Percentiles rank a stretch among this genome's conserved stretches.
Conservation (phyloP, 2,329 filamentous ascomycete species). For the Leptoxyphium fumago region DNA sequence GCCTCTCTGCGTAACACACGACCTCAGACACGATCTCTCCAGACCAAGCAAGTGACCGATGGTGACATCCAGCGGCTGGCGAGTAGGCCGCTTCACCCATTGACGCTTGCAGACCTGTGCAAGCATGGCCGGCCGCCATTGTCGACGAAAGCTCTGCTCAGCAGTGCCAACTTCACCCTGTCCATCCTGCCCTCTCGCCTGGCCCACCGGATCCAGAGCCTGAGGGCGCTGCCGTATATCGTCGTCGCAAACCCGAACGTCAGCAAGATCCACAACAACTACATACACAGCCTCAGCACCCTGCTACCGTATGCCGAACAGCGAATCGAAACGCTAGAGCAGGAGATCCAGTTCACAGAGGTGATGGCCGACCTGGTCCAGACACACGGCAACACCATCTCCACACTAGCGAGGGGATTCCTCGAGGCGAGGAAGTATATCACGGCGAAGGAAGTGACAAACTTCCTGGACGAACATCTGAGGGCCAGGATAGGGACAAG, state of each 20-base stretch:
- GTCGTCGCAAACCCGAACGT: constrained; percentile 97
- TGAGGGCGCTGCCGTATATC: constrained; percentile 90
- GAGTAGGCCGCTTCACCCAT: constrained; percentile 58
- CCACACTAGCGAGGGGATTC: constrained; percentile 80
- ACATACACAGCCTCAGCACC: constrained; percentile 81
- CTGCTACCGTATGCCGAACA: constrained; percentile 70
- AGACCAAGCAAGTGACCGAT: constrained; percentile 39
- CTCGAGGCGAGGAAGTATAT: constrained; percentile 89
- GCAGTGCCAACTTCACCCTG: constrained; percentile 90
- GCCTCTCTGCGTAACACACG: not conserved
- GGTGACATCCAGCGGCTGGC: constrained; percentile 69
- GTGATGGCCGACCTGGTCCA: constrained; percentile 90
- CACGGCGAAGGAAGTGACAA: constrained; percentile 64
- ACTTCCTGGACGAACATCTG: constrained; percentile 85
- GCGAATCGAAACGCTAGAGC: constrained; percentile 61
- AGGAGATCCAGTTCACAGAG: constrained; percentile 82
- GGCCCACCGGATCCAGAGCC: constrained; percentile 81
- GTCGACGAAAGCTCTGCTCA: constrained; percentile 62
- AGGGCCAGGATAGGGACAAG: constrained; percentile 87
- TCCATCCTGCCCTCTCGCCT: constrained; percentile 82
- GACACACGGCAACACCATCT: constrained; percentile 89
- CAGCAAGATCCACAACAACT: constrained; percentile 88
- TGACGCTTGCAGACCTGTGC: constrained; percentile 79
- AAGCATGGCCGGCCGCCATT: constrained; percentile 81
- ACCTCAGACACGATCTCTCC: constrained; percentile 13